Evolutionary conservation across 371 early-diverging fungal species (phyloP).

Genomic region (Apophysomyces elegans): DNA sequence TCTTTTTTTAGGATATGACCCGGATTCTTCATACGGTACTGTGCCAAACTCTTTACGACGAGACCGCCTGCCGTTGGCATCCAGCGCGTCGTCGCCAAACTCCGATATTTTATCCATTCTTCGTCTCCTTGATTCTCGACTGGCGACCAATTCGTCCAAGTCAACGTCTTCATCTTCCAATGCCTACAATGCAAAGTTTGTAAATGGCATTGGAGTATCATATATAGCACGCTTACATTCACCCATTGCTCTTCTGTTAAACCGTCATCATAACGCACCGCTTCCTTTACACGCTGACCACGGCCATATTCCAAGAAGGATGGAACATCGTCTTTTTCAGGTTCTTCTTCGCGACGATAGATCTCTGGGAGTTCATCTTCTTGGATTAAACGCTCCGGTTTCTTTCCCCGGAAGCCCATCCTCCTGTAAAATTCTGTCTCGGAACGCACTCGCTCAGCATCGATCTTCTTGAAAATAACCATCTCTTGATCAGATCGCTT

Average conservation of each 20-base stretch:
- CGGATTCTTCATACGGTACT: neutral
- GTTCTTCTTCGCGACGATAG: slow-evolving; percentile 68
- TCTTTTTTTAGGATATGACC: slow-evolving; percentile 24
- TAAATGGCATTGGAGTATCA: neutral
- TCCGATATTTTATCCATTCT: slow-evolving; percentile 27
- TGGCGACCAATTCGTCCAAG: slow-evolving; percentile 60
- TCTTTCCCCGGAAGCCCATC: slow-evolving; percentile 46
- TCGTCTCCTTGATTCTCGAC: slow-evolving; percentile 31
- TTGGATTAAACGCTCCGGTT: slow-evolving; percentile 76
- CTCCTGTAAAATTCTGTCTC: slow-evolving; percentile 28
- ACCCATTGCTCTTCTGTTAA: slow-evolving; percentile 94
- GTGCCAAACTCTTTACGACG: neutral
- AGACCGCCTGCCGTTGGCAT: neutral
- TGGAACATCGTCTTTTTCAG: slow-evolving; percentile 51
- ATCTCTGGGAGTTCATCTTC: slow-evolving; percentile 86
- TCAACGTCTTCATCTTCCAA: slow-evolving; percentile 68
- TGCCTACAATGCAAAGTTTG: slow-evolving; percentile 33
- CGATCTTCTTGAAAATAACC: slow-evolving; percentile 37
- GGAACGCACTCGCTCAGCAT: slow-evolving; percentile 43
- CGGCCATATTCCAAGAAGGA: slow-evolving; percentile 51
- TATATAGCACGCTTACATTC: slow-evolving; percentile 51
- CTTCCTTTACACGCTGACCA: slow-evolving; percentile 66
- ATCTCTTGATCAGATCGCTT: slow-evolving; percentile 44
- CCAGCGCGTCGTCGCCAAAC: slow-evolving; percentile 24
- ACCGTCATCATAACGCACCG: slow-evolving; percentile 89